These are phyloP conservation scores for Aureobasidium uvarum DNA, from an alignment of 2,329 filamentous ascomycete genomes.

Conservation along the genomic window DNA sequence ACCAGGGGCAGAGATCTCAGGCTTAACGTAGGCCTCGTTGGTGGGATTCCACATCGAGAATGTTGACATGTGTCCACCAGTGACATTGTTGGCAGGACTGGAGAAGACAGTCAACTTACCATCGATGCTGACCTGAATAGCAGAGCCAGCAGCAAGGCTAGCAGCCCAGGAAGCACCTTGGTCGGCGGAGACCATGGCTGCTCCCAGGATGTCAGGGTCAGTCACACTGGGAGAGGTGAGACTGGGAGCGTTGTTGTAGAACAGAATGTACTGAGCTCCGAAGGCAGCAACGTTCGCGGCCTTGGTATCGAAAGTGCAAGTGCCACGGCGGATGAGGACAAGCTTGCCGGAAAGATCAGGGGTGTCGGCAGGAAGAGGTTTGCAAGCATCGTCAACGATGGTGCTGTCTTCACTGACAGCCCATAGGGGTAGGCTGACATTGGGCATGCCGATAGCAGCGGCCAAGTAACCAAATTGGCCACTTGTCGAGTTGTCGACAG, in stretches of 20 bases:
- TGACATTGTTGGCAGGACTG: slow-evolving; percentile 30
- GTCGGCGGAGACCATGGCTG: slow-evolving; percentile 34
- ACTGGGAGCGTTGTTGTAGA: slow-evolving; percentile 54
- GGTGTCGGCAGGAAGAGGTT: slow-evolving; percentile 52
- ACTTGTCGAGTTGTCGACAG: slow-evolving; percentile 34
- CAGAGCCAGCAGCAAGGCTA: slow-evolving; percentile 28
- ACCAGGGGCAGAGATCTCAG: slow-evolving; percentile 57
- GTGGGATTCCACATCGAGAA: slow-evolving; percentile 62
- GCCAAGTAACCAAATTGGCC: slow-evolving; percentile 41
- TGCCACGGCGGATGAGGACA: slow-evolving; percentile 60
- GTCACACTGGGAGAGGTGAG: slow-evolving; percentile 13
- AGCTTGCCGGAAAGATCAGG: slow-evolving; percentile 59
- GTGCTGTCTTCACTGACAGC: slow-evolving; percentile 52
- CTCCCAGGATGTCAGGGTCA: slow-evolving; percentile 28
- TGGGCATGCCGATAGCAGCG: slow-evolving; percentile 37
- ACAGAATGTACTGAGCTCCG: slow-evolving; percentile 60
- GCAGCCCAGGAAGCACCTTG: slow-evolving; percentile 31
- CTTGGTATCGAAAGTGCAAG: slow-evolving; percentile 58
- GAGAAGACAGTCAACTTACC: slow-evolving; percentile 27
- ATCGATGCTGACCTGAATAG: slow-evolving; percentile 32
- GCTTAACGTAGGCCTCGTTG: slow-evolving; percentile 58
- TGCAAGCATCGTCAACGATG: slow-evolving; percentile 53
- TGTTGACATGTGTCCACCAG: slow-evolving; percentile 53
- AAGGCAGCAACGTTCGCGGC: slow-evolving; percentile 52
- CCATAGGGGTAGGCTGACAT: slow-evolving; percentile 34